Conservation (phyloP, 2,329 filamentous ascomycete genomes). For the Aspergillus sp. region DNA sequence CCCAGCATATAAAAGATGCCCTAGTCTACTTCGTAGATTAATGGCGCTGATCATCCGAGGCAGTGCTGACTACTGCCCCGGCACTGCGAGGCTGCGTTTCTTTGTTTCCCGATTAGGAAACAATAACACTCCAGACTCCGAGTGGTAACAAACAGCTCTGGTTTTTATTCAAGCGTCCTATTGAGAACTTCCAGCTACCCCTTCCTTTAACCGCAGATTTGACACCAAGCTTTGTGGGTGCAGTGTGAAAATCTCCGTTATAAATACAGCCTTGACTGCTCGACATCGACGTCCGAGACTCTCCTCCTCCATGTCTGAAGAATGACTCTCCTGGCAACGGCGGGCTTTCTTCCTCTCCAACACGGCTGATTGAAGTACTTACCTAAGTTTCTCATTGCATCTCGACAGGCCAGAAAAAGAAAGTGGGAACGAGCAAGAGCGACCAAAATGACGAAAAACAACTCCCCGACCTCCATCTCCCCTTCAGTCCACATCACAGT, state of each 20-base stretch:
- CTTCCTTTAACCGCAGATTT: neutral
- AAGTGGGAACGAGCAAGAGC: neutral
- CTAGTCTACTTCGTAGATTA: neutral
- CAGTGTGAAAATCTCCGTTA: neutral
- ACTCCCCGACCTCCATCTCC: neutral
- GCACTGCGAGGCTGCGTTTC: neutral
- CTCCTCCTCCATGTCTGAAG: neutral
- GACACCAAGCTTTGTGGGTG: neutral
- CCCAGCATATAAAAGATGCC: neutral
- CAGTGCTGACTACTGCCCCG: neutral
- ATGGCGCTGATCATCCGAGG: neutral
- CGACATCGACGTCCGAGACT: neutral
- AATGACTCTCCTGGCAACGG: neutral
- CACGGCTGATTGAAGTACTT: neutral
- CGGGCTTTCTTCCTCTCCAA: neutral
- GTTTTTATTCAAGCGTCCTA: neutral
- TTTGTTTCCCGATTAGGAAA: conserved; percentile 11
- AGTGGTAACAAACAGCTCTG: neutral
- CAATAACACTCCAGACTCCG: conserved; percentile 6
- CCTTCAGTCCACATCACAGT: conserved; percentile 15
- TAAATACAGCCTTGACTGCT: neutral
- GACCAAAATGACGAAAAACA: neutral
- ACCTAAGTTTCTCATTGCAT: neutral
- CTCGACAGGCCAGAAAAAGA: neutral
- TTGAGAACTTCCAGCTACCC: neutral